Base-by-base conservation (phyloP, 202 grass and related monocot genomes). In the Brachypodium distachyon region DNA sequence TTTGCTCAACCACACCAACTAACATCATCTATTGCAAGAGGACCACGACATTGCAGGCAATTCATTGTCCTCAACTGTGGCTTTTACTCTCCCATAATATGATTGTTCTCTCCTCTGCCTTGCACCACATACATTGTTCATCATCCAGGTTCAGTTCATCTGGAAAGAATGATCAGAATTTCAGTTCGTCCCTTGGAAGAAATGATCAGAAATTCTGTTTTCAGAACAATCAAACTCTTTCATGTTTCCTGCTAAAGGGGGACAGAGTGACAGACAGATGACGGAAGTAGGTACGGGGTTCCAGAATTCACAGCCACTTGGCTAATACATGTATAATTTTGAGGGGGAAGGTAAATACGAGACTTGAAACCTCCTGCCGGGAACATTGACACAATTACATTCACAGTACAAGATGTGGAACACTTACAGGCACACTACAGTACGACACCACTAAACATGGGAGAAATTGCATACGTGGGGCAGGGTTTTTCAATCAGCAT, bases 371-470 rank as follows among this genome's bases (percentile, higher is more conserved):
- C 54, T 69, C 3, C 23, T 36, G 72, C 72, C 40, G 51, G 67
- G 44, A 76, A 70, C 79, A 83, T 83, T 79, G 79, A 88, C 80
- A 83, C 68, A 38, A 70, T 79, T 79, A 61, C 59, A 87, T 77
- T n/a, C 7, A 63, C 9, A 36, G 29, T 12, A 42, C 8, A 32
- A 60, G 23, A 66, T 31, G 17, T 65, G 78, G 36, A 86, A 73
- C 79, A 87, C 67, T 82, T 73, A 73, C 85, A 78, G 66, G 79
- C 29, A 56, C 38, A 31, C 85, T 87, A 78, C n/a, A n/a, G n/a
- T n/a, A n/a, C n/a, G n/a, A n/a, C 65, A 82, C 26, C 40, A 72
- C 39, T 36, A 44, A 77, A 39, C 46, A 51, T 66, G 49, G 80
- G 59, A 58, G 60, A 79, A 65, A 74, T 43, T 73, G 68, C 41